These are phyloP conservation scores for Infundibulicybe gibba DNA, from an alignment of 768 basidiomycete species.

Conservation along the genomic window DNA sequence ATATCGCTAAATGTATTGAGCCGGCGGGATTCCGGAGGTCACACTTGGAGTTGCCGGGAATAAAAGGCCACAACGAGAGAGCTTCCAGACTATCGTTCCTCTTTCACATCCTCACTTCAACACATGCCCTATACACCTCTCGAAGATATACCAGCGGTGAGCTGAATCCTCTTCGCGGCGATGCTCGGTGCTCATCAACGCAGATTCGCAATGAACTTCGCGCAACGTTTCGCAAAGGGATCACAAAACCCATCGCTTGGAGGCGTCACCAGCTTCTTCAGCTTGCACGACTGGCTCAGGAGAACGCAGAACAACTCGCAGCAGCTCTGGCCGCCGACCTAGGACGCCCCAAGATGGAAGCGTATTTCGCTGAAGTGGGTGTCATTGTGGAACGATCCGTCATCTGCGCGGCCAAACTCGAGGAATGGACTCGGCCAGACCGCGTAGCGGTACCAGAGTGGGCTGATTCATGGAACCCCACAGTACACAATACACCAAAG, in stretches of 20 bases:
- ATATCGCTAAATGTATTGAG: too few species aligned
- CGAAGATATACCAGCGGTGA: slow-evolving; percentile 16
- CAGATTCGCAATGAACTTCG: slow-evolving; percentile 33
- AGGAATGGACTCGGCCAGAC: slow-evolving; percentile 53
- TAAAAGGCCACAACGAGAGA: too few species aligned
- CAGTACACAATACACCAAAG: slow-evolving; percentile 52
- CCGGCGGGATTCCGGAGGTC: too few species aligned
- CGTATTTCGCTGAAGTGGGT: slow-evolving; percentile 40
- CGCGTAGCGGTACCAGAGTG: slow-evolving; percentile 33
- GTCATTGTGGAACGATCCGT: slow-evolving; percentile 37
- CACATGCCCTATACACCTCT: slow-evolving; percentile 14
- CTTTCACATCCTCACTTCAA: background rate
- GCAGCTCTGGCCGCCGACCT: slow-evolving; percentile 47
- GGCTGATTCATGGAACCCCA: slow-evolving; percentile 51
- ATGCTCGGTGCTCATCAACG: background rate
- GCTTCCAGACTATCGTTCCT: background rate
- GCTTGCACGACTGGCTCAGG: slow-evolving; percentile 56
- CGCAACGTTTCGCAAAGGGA: slow-evolving; percentile 46
- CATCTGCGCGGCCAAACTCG: slow-evolving; percentile 44
- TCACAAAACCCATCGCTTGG: slow-evolving; percentile 51
- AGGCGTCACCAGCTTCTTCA: slow-evolving; percentile 63
- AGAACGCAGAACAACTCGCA: slow-evolving; percentile 52
- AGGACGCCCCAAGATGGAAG: slow-evolving; percentile 41
- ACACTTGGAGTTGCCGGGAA: too few species aligned
- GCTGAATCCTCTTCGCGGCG: background rate